Evolutionary conservation across 768 basidiomycete species (phyloP), one percentile per base, ranked within the genome.

Genomic region (Dioszegia crocea): DNA sequence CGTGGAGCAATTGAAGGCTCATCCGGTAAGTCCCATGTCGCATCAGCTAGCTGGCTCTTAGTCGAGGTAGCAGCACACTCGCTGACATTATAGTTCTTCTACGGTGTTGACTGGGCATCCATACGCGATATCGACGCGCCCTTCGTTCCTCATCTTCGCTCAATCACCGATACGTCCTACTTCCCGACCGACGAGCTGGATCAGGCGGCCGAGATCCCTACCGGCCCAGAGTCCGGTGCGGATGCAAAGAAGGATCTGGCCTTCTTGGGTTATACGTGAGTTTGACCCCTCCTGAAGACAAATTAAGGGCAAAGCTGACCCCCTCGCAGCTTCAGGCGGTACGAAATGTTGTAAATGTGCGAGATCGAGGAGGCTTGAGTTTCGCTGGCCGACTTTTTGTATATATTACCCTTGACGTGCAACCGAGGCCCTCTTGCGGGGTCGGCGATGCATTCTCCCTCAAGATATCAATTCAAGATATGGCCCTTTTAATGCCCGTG

Each of bases 131-230:
- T 99, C 61, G 91, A 93, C 70, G 84, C 92, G 3, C 96, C 94
- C 4, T 98, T 97, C 77, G 86, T 99, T n/a, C 94, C 96, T 19
- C 89, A 91, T 57, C 81, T 98, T 30, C 84, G 88, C 39, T 92
- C 89, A 8, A 88, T 93, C 71, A 93, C 91, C 33, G 93, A 97
- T 65, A 96, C 93, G 1, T 92, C 91, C n/a, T 96, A 96, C 80
- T 96, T 96, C 83, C 93, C 93, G 0, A 92, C 88, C 1, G 91
- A 96, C 60, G 91, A 94, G 66, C 82, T 93, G 55, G 89, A 93
- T 57, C 88, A 91, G 77, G 86, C 77, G 12, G 78, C 81, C 0
- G 83, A 84, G 29, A 78, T 81, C 53, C 80, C 81, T 9, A 73
- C 73, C 3, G 80, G 78, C 16, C 78, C 81, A 21, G 71, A 70